Conservation (phyloP, 805 yeast genomes). For the Alloascoidea hylecoeti region DNA sequence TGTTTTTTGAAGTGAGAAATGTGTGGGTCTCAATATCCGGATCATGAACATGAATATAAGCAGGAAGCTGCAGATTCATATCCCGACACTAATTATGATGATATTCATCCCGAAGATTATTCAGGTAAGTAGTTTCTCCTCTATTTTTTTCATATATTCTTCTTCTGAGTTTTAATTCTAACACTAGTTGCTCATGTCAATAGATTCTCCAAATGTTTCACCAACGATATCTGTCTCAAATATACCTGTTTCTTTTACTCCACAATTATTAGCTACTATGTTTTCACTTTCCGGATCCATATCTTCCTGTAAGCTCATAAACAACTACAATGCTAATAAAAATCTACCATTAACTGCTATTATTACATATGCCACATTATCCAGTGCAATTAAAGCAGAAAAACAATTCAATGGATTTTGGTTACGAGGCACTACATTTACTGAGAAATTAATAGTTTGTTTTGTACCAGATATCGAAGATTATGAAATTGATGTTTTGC, state of each 20-base stretch:
- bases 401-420: neutral
- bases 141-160: neutral
- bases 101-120: neutral
- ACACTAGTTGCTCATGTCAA: neutral
- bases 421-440: neutral
- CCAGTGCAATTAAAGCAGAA: neutral
- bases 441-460: neutral
- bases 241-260: neutral
- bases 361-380: neutral
- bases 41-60: neutral
- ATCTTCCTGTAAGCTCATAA: neutral
- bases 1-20: neutral
- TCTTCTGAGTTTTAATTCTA: neutral
- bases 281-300: neutral
- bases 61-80: neutral
- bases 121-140: neutral
- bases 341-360: neutral
- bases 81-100: neutral
- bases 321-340: neutral
- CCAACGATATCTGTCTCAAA: neutral
- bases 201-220: neutral
- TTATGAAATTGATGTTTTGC: neutral
- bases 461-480: neutral
- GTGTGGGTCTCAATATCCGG: neutral
- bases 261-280: neutral